A percentile compares a stretch with the other conserved stretches of the same genome.
phyloP scores from a whole-genome alignment of 2,329 filamentous ascomycete genomes.

The Fusarium haematococcum region DNA sequence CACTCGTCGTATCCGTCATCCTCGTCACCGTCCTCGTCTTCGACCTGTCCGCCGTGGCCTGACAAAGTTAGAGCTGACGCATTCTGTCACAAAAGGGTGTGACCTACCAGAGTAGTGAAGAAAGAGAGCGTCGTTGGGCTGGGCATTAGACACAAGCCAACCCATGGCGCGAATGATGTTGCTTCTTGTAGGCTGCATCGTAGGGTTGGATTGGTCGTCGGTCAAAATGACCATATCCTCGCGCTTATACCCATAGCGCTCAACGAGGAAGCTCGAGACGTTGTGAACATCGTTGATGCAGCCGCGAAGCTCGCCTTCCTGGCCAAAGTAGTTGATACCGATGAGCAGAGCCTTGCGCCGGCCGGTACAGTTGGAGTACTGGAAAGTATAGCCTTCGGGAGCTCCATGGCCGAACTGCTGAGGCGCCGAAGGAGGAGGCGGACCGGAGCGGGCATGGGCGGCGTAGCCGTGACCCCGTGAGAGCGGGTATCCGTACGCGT shows the following conservation, averaged over 20 bases:
- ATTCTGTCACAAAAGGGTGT: background rate
- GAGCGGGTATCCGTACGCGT: slow-evolving; percentile 61
- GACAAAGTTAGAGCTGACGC: slow-evolving; percentile 9
- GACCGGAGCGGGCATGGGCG: slow-evolving; percentile 47
- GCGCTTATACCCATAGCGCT: slow-evolving; percentile 76
- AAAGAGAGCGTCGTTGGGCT: slow-evolving; percentile 81
- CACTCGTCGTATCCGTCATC: slow-evolving; percentile 83
- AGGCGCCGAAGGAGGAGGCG: slow-evolving; percentile 60
- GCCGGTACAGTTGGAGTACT: slow-evolving; percentile 81
- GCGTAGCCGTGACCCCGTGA: slow-evolving; percentile 43
- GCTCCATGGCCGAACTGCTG: slow-evolving; percentile 76
- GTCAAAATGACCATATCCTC: slow-evolving; percentile 86
- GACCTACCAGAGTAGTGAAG: slow-evolving; percentile 77
- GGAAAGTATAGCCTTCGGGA: slow-evolving; percentile 76
- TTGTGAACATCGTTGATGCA: slow-evolving; percentile 88
- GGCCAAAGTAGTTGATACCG: slow-evolving; percentile 84
- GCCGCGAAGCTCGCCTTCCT: slow-evolving; percentile 76
- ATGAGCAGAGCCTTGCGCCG: slow-evolving; percentile 80
- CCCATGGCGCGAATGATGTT: slow-evolving; percentile 82
- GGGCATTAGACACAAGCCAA: slow-evolving; percentile 78
- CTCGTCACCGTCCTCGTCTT: slow-evolving; percentile 80
- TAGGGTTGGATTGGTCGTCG: slow-evolving; percentile 77
- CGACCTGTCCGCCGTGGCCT: slow-evolving; percentile 82
- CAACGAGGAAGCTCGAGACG: slow-evolving; percentile 76
- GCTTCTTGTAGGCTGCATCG: slow-evolving; percentile 78